Percentiles rank a stretch among this genome's conserved stretches.
Evolutionary conservation across 352 stramenopile genomes (phyloP).

Genomic region (Pseudoperonospora humuli): DNA sequence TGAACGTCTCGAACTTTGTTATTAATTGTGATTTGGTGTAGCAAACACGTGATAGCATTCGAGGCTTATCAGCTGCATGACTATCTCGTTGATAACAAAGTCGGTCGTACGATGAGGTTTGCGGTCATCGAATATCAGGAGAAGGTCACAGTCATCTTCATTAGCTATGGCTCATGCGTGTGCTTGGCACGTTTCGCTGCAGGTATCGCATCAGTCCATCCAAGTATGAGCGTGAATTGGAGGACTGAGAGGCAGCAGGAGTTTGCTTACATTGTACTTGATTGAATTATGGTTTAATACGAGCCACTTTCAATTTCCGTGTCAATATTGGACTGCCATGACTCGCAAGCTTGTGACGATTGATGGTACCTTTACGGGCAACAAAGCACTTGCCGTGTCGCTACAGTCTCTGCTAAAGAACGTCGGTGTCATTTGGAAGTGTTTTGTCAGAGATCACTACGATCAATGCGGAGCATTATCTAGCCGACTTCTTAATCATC

Average conservation of each 20-base stretch:
- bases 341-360: slow-evolving; percentile 27
- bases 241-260: slow-evolving; percentile 25
- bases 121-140: no score
- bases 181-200: slow-evolving; percentile 2
- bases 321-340: neutral
- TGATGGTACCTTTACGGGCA: slow-evolving; percentile 52
- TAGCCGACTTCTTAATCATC: neutral
- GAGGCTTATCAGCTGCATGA: no score
- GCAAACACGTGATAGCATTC: no score
- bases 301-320: neutral
- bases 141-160: neutral
- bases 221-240: slow-evolving; percentile 57
- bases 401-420: slow-evolving; percentile 41
- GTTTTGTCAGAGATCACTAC: neutral
- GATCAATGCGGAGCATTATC: neutral
- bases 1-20: no score
- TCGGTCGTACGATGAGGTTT: no score
- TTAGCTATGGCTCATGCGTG: neutral
- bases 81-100: no score
- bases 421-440: slow-evolving; percentile 22
- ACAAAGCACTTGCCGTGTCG: slow-evolving; percentile 44
- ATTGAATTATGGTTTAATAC: slow-evolving; percentile 11
- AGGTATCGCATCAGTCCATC: slow-evolving; percentile 72
- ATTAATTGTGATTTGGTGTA: no score
- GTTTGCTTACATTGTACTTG: slow-evolving; percentile 17